Evolutionary conservation across 1,139 yeast genomes (phyloP), one percentile per base, ranked within the genome.

Genomic region (Suhomyces coccinellae): DNA sequence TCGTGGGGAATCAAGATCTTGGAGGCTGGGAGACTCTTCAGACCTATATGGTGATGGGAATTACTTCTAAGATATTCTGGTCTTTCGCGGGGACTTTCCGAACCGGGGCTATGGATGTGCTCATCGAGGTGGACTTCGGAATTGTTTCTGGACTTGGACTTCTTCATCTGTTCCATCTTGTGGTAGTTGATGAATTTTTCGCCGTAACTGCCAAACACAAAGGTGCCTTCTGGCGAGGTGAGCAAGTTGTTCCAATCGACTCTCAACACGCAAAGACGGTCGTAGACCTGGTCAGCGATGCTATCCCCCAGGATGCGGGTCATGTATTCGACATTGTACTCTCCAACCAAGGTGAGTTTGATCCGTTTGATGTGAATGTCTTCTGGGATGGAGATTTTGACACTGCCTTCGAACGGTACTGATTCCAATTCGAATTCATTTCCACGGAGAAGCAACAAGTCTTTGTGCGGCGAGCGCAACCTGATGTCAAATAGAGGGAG

Each of bases 241-340:
- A 85, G 63, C 22, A 85, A 61, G 53, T 85, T 84, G 39, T 74
- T 73, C 91, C 91, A 85, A 13, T 66, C 69, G 22, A 77, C 79
- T 39, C 75, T 75, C 47, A 84, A 66, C 1, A 80, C 70, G 30
- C 75, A 69, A 12, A 70, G 61, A 34, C 77, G 73, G 52, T 82
- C 87, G 43, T 70, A 68, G 6, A 79, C 75, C 15, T 77, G 77
- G 42, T 76, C 75, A 5, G 68, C 62, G 24, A 66, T 52, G 7
- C 59, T 53, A 1, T 71, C 71, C 16, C 62, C 62, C 7, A 59
- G 59, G 48, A 66, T 71, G 31, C 71, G 65, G 49, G 75, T 80
- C 36, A 76, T 61, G 57, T 76, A 83, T 46, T 81, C 84, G 26
- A 83, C 63, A 46, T 76, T 73, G 58, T 74, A 79, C 29, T 74